Evolutionary conservation across 768 basidiomycete species (phyloP).

Genomic region (Naematelia encephala): DNA sequence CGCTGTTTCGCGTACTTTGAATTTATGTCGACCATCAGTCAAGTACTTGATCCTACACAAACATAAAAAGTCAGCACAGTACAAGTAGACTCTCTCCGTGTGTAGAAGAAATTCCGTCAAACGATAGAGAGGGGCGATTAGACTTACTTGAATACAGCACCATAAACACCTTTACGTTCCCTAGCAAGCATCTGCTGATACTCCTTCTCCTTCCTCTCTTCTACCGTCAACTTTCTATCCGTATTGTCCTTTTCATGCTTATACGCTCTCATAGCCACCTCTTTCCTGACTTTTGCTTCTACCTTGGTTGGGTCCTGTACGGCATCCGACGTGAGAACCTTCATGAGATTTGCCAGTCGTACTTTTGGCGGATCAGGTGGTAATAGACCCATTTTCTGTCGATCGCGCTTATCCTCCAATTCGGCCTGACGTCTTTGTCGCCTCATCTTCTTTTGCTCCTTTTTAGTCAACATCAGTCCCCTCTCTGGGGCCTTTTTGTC

Average conservation of each 20-base stretch:
- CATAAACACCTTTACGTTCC: slow-evolving; percentile 77
- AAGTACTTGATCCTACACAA: slow-evolving; percentile 72
- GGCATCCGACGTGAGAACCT: slow-evolving; percentile 91
- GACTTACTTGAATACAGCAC: slow-evolving; percentile 85
- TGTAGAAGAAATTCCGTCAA: not conserved
- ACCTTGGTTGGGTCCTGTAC: slow-evolving; percentile 97
- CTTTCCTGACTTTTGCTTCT: slow-evolving; percentile 87
- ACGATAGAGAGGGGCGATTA: not conserved
- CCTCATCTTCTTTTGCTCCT: slow-evolving; percentile 97
- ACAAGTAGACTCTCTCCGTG: not conserved
- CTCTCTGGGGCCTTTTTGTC: slow-evolving; percentile 75
- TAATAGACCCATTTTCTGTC: slow-evolving; percentile 90
- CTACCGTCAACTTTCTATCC: slow-evolving; percentile 85
- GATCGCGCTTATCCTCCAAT: slow-evolving; percentile 88
- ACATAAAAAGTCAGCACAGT: slow-evolving; percentile 2
- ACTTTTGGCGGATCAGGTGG: slow-evolving; percentile 97
- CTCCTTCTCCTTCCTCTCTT: slow-evolving; percentile 79
- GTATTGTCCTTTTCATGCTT: slow-evolving; percentile 90
- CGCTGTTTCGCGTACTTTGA: slow-evolving; percentile 95
- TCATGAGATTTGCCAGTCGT: slow-evolving; percentile 92
- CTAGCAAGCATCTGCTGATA: slow-evolving; percentile 82
- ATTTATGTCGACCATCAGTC: slow-evolving; percentile 86
- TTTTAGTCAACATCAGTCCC: slow-evolving; percentile 87
- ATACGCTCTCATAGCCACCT: slow-evolving; percentile 85
- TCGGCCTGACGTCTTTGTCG: slow-evolving; percentile 82